A percentile compares a stretch with the other conserved stretches of the same genome.
Conservation (phyloP, 805 yeast genomes). For the Grigorovia transvaalensis region DNA sequence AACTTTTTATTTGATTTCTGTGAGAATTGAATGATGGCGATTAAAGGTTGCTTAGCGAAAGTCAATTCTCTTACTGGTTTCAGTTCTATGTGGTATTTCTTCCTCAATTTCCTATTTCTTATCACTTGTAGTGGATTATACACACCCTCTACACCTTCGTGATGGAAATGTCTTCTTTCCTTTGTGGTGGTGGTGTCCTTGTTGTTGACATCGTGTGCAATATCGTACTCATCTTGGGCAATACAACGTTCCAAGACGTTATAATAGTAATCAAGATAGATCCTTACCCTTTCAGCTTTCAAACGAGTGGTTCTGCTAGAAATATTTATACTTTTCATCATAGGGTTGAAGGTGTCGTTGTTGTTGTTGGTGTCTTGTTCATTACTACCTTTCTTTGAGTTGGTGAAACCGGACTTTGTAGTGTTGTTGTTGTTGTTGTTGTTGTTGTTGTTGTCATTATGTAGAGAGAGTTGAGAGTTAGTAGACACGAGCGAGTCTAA, state of each 20-base stretch:
- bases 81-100: slow-evolving; percentile 32
- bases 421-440: too few species aligned
- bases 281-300: slow-evolving; percentile 24
- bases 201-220: neutral
- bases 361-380: neutral
- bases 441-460: neutral
- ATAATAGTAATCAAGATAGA: slow-evolving; percentile 40
- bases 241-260: slow-evolving; percentile 36
- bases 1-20: slow-evolving; percentile 35
- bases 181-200: neutral
- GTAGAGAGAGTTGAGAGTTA: neutral
- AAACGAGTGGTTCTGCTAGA: slow-evolving; percentile 13
- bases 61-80: slow-evolving; percentile 35
- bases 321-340: neutral
- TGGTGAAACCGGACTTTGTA: neutral
- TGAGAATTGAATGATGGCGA: slow-evolving; percentile 47
- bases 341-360: neutral
- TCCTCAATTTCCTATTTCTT: slow-evolving; percentile 54
- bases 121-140: slow-evolving; percentile 81
- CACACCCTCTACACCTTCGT: slow-evolving; percentile 50
- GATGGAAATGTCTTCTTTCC: slow-evolving; percentile 10
- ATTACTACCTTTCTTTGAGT: neutral
- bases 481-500: neutral
- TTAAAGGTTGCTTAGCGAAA: slow-evolving; percentile 44
- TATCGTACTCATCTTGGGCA: slow-evolving; percentile 11